phyloP scores from a whole-genome alignment of 371 early-diverging fungal genomes.

The Gilbertella persicaria region DNA sequence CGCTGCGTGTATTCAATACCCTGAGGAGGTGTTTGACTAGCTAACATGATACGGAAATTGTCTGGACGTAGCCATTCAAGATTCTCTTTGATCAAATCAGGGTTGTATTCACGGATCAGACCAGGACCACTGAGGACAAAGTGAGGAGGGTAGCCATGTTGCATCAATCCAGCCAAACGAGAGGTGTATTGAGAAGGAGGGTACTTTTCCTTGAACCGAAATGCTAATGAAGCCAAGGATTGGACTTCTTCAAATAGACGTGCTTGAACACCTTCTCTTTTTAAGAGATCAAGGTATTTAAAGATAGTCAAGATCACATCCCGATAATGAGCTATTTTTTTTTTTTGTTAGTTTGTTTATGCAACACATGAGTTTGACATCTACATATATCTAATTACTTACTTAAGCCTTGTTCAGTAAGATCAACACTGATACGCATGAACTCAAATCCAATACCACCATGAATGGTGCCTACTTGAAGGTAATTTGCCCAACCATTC shows the following conservation, averaged over 20 bases:
- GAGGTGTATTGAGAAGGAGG: conserved; percentile 63
- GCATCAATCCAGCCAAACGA: conserved; percentile 63
- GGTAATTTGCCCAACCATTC: conserved; percentile 84
- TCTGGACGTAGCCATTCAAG: conserved; percentile 66
- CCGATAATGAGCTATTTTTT: conserved; percentile 58
- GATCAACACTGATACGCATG: conserved; percentile 76
- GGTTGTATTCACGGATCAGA: conserved; percentile 63
- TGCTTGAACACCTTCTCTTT: conserved; percentile 66
- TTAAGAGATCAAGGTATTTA: conserved; percentile 85
- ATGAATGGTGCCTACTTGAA: conserved; percentile 68
- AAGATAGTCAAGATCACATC: conserved; percentile 82
- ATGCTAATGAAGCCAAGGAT: conserved; percentile 68
- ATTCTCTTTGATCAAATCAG: conserved; percentile 59
- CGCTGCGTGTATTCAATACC: conserved; percentile 49
- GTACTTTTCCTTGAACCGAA: conserved; percentile 85
- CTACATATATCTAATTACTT: conserved; percentile 24
- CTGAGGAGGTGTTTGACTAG: conserved; percentile 47
- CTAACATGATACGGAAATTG: conserved; percentile 65
- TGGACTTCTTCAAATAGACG: conserved; percentile 81
- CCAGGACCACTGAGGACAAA: conserved; percentile 73
- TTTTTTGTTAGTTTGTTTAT: no score
- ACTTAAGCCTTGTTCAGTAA: conserved; percentile 84
- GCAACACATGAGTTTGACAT: conserved; percentile 10
- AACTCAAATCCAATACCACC: conserved; percentile 79
- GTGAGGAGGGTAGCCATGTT: conserved; percentile 67